A percentile compares a stretch with the other conserved stretches of the same genome.
phyloP scores from a whole-genome alignment of 257 asterid genomes.

The Cruciata laevipes region DNA sequence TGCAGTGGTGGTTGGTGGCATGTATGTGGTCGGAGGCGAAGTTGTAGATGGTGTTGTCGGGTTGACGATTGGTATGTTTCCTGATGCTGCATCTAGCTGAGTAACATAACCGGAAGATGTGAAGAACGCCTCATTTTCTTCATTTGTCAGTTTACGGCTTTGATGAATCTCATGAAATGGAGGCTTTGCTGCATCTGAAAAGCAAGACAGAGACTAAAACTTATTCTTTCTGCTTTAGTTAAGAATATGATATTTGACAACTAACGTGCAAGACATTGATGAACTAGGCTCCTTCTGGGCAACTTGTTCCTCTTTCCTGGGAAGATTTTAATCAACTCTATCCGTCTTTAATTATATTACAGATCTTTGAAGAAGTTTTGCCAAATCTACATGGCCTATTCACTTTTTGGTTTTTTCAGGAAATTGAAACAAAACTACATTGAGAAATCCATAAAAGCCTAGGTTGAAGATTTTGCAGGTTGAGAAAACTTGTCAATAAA shows the following conservation, averaged over 20 bases:
- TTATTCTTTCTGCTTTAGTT: conserved; percentile 13
- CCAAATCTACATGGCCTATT: background rate
- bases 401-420: background rate
- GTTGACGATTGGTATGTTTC: conserved; percentile 59
- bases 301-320: background rate
- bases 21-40: background rate
- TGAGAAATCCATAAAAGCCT: background rate
- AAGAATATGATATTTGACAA: background rate
- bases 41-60: conserved; percentile 44
- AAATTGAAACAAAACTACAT: background rate
- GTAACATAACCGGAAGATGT: conserved; percentile 30
- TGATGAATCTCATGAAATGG: conserved; percentile 30
- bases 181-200: conserved; percentile 48
- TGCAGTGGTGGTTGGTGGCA: background rate
- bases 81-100: conserved; percentile 35
- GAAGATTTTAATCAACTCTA: background rate
- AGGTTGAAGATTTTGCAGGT: background rate
- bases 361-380: no score
- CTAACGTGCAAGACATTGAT: background rate
- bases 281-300: no score
- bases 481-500: background rate
- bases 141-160: conserved; percentile 31
- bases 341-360: background rate
- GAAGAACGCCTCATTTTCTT: conserved; percentile 31
- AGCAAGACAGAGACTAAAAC: conserved; percentile 11